Evolutionary conservation across 768 basidiomycete species (phyloP).

Genomic region (Boletus rex-veris): DNA sequence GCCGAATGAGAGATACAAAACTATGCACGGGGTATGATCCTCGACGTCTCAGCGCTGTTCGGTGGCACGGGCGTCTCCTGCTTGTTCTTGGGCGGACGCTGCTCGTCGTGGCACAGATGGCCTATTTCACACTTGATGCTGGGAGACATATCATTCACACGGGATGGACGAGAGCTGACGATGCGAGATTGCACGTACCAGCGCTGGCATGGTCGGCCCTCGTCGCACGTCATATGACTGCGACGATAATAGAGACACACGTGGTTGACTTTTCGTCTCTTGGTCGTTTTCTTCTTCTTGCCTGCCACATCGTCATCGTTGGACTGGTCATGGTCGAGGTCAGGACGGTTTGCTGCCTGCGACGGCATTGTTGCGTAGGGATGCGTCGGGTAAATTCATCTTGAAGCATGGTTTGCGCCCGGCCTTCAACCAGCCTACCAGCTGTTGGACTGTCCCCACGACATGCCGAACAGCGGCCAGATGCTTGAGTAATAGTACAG

Average conservation of each 20-base stretch:
- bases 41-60: constrained; percentile 31
- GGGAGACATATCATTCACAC: constrained; percentile 7
- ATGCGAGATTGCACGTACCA: constrained; percentile 59
- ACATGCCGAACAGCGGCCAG: no score
- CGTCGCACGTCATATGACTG: constrained; percentile 92
- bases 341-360: constrained; percentile 9
- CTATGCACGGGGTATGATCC: constrained; percentile 27
- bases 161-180: not conserved
- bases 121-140: constrained; percentile 97
- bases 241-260: constrained; percentile 91
- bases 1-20: no score
- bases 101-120: constrained; percentile 90
- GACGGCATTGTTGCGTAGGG: constrained; percentile 23
- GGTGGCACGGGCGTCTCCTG: constrained; percentile 31
- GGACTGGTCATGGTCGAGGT: constrained; percentile 27
- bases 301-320: constrained; percentile 32
- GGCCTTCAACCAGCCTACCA: no score
- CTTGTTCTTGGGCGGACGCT: constrained; percentile 51
- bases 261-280: constrained; percentile 85
- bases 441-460: no score
- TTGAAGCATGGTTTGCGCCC: no score
- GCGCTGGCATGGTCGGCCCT: constrained; percentile 85
- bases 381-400: constrained; percentile 28
- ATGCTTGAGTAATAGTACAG: no score
- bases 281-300: constrained; percentile 46